Evolutionary conservation across 768 basidiomycete genomes (phyloP), one percentile per base, ranked within the genome.

Genomic region (Tulasnella sp.): DNA sequence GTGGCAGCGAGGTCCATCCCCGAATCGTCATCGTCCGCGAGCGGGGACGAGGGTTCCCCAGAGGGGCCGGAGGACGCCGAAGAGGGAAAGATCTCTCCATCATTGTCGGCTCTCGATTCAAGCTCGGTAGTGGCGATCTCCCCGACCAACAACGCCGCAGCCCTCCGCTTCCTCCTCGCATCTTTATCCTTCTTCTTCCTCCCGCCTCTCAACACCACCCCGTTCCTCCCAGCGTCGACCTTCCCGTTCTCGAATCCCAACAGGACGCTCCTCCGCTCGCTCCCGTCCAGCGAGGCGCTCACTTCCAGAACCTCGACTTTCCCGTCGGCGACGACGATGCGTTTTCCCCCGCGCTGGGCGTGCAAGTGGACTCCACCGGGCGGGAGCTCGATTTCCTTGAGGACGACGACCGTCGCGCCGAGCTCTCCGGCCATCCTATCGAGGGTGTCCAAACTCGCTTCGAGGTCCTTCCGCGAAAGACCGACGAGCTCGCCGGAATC

Each of bases 361-460:
- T 52, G 47, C 1, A 52, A 9, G 19, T 52, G 47, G 19, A 52
- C 47, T 22, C 47, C 47, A 52, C 47, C 47, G 17, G 47, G 35
- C 6, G 75, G 89, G 0, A 94, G 87, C 76, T 91, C 90, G 35
- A 96, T 87, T 78, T 95, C 92, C 81, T 92, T 93, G 17, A 95
- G 90, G 35, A 97, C 87, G 64, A 95, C 88, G 71, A 97, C 93
- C 32, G 91, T 92, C 0, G 93, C 95, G 1, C 94, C 94, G 44
- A 98, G 90, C 78, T 96, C 94, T 32, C 89, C 88, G 0, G 95
- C 94, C 95, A 98, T 98, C 83, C 87, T 88, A 78, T 92, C 92
- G 16, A 98, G 86, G 0, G 95, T 96, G 76, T 89, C 88, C 42
- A 98, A 81, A 2, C 90, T 93, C 75, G 86, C 85, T 72, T 91